These are phyloP conservation scores for Phytophthora ohioensis DNA, from an alignment of 352 stramenopile genomes.

Conservation along the genomic window DNA sequence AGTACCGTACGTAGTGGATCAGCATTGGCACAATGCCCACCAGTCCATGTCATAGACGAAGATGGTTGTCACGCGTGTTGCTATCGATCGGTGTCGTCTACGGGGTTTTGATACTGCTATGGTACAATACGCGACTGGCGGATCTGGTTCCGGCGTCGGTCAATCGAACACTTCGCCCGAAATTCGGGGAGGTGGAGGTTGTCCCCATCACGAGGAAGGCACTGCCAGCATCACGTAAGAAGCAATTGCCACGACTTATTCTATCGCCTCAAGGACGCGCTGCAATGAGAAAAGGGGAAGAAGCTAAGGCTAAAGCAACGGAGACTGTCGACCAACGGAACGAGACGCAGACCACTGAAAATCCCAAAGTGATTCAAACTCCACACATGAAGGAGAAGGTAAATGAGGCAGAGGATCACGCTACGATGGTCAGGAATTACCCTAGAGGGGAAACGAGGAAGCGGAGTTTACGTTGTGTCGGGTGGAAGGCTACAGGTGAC, in stretches of 20 bases:
- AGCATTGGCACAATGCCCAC: not conserved
- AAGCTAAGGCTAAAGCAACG: slow-evolving; percentile 3
- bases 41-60: not conserved
- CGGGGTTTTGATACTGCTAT: slow-evolving; percentile 17
- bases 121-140: slow-evolving; percentile 12
- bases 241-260: slow-evolving; percentile 20
- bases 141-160: not conserved
- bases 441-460: slow-evolving; percentile 4
- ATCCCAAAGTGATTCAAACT: not conserved
- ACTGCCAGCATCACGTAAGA: slow-evolving; percentile 4
- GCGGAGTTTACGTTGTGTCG: slow-evolving; percentile 25
- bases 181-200: slow-evolving; percentile 25
- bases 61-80: slow-evolving; percentile 2
- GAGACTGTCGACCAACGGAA: slow-evolving; percentile 8
- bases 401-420: slow-evolving; percentile 12
- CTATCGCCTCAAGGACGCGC: slow-evolving; percentile 23
- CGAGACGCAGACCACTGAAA: not conserved
- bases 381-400: slow-evolving; percentile 7
- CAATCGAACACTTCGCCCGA: slow-evolving; percentile 23
- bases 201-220: slow-evolving; percentile 19
- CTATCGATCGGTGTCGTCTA: slow-evolving; percentile 9
- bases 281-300: slow-evolving; percentile 15
- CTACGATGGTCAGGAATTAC: slow-evolving; percentile 21
- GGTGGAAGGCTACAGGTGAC: slow-evolving; percentile 30
- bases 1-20: not conserved